Conservation (phyloP, 345 rosid species). For the Rhizophora mangle region DNA sequence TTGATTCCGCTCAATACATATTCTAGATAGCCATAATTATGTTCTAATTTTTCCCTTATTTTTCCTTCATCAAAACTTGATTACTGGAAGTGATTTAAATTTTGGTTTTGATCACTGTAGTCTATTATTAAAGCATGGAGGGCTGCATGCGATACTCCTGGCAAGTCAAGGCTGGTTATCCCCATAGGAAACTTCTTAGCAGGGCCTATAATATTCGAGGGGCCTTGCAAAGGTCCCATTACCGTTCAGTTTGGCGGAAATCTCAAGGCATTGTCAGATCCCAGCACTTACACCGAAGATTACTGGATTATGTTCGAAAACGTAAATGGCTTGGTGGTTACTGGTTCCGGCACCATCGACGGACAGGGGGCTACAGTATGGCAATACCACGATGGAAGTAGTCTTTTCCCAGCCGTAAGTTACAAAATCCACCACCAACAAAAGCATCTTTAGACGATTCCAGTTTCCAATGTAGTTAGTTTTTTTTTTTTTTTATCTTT, state of each 20-base stretch:
- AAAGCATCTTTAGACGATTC: neutral
- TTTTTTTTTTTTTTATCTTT: too few relatives aligned
- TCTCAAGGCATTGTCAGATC: conserved; percentile 32
- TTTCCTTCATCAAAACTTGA: neutral
- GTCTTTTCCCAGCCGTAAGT: conserved; percentile 24
- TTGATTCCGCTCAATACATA: too few relatives aligned
- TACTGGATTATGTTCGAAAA: conserved; percentile 54
- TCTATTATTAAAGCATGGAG: conserved; percentile 36
- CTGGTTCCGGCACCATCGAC: conserved; percentile 57
- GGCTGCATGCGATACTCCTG: conserved; percentile 36
- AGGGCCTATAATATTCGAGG: conserved; percentile 35
- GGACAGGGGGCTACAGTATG: conserved; percentile 63
- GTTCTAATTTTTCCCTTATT: too few relatives aligned
- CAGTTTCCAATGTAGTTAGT: too few relatives aligned
- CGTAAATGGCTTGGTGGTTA: conserved; percentile 41
- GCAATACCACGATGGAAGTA: conserved; percentile 33
- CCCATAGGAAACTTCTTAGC: conserved; percentile 37
- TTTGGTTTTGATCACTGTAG: conserved; percentile 16
- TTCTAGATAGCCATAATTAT: too few relatives aligned
- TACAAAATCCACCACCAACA: neutral
- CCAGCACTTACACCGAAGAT: conserved; percentile 24
- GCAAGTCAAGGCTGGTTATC: conserved; percentile 38
- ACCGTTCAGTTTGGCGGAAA: conserved; percentile 37
- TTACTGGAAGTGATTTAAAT: too few relatives aligned
- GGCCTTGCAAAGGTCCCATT: conserved; percentile 42